phyloP scores from a whole-genome alignment of 1,284 basidiomycete species.

The Rhodotorula sp. region DNA sequence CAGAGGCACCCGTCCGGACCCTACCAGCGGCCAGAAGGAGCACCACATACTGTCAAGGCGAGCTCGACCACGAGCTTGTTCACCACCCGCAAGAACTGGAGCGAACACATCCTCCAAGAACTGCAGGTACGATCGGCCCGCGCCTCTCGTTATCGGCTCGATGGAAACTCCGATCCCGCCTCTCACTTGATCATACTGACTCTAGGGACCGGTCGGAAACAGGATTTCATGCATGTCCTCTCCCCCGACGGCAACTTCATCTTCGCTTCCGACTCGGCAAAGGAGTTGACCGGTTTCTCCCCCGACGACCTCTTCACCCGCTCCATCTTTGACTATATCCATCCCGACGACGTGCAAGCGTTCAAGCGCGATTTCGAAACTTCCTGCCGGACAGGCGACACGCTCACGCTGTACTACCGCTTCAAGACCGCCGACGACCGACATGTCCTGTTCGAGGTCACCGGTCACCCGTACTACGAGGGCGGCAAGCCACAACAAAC shows the following conservation, averaged over 20 bases:
- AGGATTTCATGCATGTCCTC: slow-evolving; percentile 67
- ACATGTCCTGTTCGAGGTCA: slow-evolving; percentile 67
- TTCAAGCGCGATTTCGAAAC: slow-evolving; percentile 62
- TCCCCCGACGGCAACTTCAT: slow-evolving; percentile 62
- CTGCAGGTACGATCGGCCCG: slow-evolving; percentile 52
- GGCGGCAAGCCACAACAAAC: slow-evolving; percentile 14
- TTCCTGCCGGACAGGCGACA: slow-evolving; percentile 55
- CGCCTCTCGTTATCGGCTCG: background rate
- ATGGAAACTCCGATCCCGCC: background rate
- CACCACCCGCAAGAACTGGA: slow-evolving; percentile 79
- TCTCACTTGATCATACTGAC: background rate
- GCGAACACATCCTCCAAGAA: slow-evolving; percentile 72
- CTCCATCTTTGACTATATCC: slow-evolving; percentile 64
- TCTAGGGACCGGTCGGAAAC: background rate
- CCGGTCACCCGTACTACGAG: slow-evolving; percentile 62
- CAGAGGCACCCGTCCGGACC: slow-evolving; percentile 8
- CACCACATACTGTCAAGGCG: slow-evolving; percentile 35
- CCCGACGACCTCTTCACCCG: slow-evolving; percentile 68
- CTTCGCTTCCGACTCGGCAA: slow-evolving; percentile 67
- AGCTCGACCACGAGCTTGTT: slow-evolving; percentile 61
- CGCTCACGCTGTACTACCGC: slow-evolving; percentile 63
- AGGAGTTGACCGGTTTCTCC: slow-evolving; percentile 70
- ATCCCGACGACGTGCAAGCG: slow-evolving; percentile 60
- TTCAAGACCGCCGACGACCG: slow-evolving; percentile 56
- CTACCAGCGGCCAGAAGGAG: slow-evolving; percentile 21